A percentile compares a stretch with the other conserved stretches of the same genome.
These are phyloP conservation scores for Solanum chacoense DNA, from an alignment of 305 asterid species.

Conservation along the genomic window DNA sequence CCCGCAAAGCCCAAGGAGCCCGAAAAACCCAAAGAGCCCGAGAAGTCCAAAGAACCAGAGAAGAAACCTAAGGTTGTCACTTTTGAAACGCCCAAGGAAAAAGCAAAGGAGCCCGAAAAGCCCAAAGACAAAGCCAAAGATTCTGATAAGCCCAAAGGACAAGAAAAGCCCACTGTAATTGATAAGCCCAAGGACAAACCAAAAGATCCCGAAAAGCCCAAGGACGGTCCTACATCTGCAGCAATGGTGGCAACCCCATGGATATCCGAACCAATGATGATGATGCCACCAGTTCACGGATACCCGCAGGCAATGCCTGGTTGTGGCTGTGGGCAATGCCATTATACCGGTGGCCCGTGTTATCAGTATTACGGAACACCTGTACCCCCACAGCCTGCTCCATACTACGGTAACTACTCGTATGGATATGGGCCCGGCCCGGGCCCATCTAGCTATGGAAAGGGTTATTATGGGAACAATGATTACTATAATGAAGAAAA, in stretches of 20 bases:
- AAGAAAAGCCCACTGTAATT: not conserved
- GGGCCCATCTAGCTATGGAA: not conserved
- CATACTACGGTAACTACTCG: conserved; percentile 17
- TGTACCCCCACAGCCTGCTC: conserved; percentile 10
- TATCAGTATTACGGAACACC: conserved; percentile 42
- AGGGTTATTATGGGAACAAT: conserved; percentile 23
- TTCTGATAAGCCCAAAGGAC: not conserved
- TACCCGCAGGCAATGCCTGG: conserved; percentile 14
- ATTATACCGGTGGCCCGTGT: conserved; percentile 49
- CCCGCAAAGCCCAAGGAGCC: conserved; percentile 28
- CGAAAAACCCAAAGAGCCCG: conserved; percentile 10
- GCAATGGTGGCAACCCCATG: conserved; percentile 14
- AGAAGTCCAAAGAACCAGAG: conserved; percentile 9
- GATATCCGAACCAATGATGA: conserved; percentile 4
- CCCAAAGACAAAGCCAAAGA: not conserved
- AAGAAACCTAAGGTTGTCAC: conserved; percentile 3
- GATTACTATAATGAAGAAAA: conserved; percentile 44
- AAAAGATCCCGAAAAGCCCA: conserved; percentile 18
- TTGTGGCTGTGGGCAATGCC: conserved; percentile 33
- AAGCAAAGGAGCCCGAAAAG: not conserved
- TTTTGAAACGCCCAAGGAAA: not conserved
- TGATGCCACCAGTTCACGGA: conserved; percentile 5
- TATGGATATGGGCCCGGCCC: conserved; percentile 8
- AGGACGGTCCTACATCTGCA: not conserved
- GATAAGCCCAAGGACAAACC: conserved; percentile 14